These are phyloP conservation scores for Euphorbia tirucalli DNA, from an alignment of 345 rosid genomes.

Conservation along the genomic window DNA sequence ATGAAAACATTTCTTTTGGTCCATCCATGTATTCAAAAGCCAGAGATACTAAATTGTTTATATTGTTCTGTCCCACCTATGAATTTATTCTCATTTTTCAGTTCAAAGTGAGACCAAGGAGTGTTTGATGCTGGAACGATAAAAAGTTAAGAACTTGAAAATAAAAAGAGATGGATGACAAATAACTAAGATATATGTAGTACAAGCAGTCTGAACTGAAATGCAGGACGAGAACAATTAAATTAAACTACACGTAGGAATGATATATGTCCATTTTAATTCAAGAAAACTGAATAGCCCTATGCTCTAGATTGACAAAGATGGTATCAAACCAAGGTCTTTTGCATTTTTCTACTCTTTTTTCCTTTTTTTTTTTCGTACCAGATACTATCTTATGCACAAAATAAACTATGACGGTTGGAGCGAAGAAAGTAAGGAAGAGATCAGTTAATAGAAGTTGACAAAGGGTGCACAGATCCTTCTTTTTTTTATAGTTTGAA, in stretches of 20 bases:
- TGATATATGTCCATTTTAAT: not conserved
- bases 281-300: not conserved
- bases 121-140: not conserved
- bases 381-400: not conserved
- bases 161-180: not conserved
- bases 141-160: not conserved
- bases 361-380: not conserved
- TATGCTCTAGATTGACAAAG: not conserved
- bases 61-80: not conserved
- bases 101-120: not conserved
- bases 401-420: not conserved
- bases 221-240: not conserved
- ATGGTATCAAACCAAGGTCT: not conserved
- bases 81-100: not conserved
- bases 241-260: not conserved
- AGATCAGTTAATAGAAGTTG: not conserved
- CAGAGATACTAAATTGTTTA: not conserved
- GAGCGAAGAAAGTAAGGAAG: not conserved
- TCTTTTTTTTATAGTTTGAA: not conserved
- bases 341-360: not conserved
- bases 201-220: not conserved
- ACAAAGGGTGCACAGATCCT: not conserved
- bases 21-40: not conserved
- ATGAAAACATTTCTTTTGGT: not conserved
- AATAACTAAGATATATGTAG: not conserved